Conservation (phyloP, 352 stramenopile species). For the Phytophthora hibernalis region DNA sequence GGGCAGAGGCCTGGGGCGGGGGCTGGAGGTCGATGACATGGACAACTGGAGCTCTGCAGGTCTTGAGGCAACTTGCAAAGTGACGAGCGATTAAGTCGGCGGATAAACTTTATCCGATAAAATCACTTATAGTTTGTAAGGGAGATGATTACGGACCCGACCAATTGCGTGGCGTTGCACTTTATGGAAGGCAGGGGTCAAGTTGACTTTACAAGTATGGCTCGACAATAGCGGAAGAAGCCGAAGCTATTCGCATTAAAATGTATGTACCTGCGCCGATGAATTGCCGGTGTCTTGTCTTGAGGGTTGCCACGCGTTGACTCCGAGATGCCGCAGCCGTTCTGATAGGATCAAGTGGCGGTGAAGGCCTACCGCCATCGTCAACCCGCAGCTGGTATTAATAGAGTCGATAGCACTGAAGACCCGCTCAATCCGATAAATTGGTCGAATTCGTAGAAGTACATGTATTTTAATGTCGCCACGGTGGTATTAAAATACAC, state of each 20-base stretch:
- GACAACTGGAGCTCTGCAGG: background rate
- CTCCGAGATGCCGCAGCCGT: background rate
- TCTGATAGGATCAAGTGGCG: background rate
- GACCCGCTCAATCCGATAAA: too few relatives aligned
- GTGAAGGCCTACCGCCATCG: background rate
- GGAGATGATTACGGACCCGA: background rate
- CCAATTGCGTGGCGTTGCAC: slow-evolving; percentile 2
- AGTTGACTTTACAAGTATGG: too few relatives aligned
- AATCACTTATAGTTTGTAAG: slow-evolving; percentile 27
- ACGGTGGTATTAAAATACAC: too few relatives aligned
- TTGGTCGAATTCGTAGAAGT: too few relatives aligned
- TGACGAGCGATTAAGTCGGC: slow-evolving; percentile 15
- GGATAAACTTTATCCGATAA: too few relatives aligned
- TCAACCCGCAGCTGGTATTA: too few relatives aligned
- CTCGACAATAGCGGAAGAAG: background rate
- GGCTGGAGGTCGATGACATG: background rate
- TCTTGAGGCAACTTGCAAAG: slow-evolving; percentile 10
- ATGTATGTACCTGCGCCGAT: too few relatives aligned
- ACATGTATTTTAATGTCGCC: too few relatives aligned
- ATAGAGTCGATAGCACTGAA: too few relatives aligned
- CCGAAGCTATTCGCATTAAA: too few relatives aligned
- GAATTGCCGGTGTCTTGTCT: background rate
- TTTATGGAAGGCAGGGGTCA: too few relatives aligned
- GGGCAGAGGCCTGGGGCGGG: background rate
- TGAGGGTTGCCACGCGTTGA: background rate